Evolutionary conservation across 768 basidiomycete species (phyloP).

Genomic region (Chlorophyllum brunneum): DNA sequence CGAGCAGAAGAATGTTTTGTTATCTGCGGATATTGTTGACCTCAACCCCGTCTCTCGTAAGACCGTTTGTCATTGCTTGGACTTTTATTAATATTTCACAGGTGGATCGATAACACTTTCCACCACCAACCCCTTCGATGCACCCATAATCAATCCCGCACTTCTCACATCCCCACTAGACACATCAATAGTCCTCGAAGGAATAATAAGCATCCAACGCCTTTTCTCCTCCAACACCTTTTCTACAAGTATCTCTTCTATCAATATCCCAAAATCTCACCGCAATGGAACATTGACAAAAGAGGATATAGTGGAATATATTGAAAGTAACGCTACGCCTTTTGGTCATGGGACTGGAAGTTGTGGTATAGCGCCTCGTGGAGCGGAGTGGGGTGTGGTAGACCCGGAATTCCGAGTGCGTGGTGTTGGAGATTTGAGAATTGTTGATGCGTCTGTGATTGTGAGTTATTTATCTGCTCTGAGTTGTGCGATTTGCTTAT

Average conservation of each 20-base stretch:
- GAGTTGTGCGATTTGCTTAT: no score
- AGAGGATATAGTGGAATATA: neutral
- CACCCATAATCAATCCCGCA: slow-evolving; percentile 39
- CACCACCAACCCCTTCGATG: slow-evolving; percentile 35
- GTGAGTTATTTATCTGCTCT: neutral
- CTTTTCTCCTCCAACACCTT: slow-evolving; percentile 19
- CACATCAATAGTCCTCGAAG: slow-evolving; percentile 19
- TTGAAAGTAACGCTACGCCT: neutral
- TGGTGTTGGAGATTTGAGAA: neutral
- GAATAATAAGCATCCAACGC: slow-evolving; percentile 13
- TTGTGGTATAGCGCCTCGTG: neutral
- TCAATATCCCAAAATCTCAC: slow-evolving; percentile 1
- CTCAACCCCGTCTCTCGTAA: neutral
- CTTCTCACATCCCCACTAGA: slow-evolving; percentile 21
- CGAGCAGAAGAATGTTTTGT: no score
- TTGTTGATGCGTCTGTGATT: slow-evolving; percentile 8
- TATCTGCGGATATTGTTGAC: neutral
- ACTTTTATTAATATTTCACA: neutral
- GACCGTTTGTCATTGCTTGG: neutral
- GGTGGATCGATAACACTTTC: slow-evolving; percentile 25
- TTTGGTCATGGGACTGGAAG: slow-evolving; percentile 2
- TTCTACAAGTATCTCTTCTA: slow-evolving; percentile 12
- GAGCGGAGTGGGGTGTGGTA: slow-evolving; percentile 6
- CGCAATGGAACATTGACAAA: slow-evolving; percentile 11
- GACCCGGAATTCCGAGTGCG: slow-evolving; percentile 3